phyloP scores from a whole-genome alignment of 148 eudicot species.

The Heliamphora exappendiculata region DNA sequence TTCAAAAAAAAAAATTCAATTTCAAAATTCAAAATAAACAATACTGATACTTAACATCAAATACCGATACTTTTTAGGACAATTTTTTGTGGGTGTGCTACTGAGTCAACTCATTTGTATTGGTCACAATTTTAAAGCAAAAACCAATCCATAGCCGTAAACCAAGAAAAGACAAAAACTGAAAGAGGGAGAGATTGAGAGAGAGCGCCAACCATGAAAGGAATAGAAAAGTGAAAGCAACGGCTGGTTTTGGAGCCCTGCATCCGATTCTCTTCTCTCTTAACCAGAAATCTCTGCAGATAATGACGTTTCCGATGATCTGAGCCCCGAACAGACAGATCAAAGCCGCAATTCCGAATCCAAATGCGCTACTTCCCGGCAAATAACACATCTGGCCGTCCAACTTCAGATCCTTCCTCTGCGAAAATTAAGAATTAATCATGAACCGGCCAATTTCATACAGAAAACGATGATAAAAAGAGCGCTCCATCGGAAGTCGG shows the following conservation, averaged over 20 bases:
- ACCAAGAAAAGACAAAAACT: neutral
- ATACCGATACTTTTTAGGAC: no score
- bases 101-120: neutral
- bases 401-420: slow-evolving; percentile 51
- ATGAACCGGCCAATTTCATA: no score
- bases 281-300: slow-evolving; percentile 19
- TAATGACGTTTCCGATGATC: slow-evolving; percentile 40
- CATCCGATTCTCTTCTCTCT: slow-evolving; percentile 14
- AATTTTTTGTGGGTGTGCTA: neutral
- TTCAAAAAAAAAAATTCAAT: no score
- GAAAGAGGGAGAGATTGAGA: neutral
- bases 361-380: slow-evolving; percentile 49
- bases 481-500: no score
- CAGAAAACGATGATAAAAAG: no score
- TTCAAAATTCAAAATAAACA: no score
- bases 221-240: slow-evolving; percentile 20
- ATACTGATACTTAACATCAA: no score
- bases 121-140: neutral
- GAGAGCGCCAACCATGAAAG: slow-evolving; percentile 51
- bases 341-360: slow-evolving; percentile 48
- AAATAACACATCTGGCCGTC: slow-evolving; percentile 58
- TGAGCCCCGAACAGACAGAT: slow-evolving; percentile 38
- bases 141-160: no score
- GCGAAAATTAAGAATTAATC: neutral
- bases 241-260: slow-evolving; percentile 9